Base-by-base conservation (phyloP, 2,329 filamentous ascomycete genomes). In the Sclerotinia sclerotiorum region DNA sequence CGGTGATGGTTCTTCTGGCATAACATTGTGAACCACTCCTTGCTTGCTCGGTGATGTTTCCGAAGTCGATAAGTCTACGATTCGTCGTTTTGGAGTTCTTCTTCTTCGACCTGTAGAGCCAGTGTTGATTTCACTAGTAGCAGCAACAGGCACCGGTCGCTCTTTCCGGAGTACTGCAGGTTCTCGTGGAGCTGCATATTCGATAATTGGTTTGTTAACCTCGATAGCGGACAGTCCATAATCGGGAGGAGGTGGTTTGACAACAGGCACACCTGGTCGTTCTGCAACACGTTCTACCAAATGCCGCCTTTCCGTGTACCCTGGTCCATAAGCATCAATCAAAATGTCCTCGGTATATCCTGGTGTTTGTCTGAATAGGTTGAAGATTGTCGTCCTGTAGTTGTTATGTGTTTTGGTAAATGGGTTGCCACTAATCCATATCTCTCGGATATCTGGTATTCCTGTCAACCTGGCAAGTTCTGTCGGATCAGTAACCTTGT, bases 361-460 rank as follows among this genome's bases (percentile, higher is more conserved):
- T 15, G 94, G 92, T 0, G 92, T 93, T 69, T 88, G 89, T 71
- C 95, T 88, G 83, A 99, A 99, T 2, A 98, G 84, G 75, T 98
- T 99, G 87, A 99, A 97, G 71, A 98, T 96, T 27, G 89, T 91
- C 72, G 97, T 84, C 61, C 95, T 88, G 77, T 97, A 97, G 74
- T 90, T 88, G 69, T 89, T 85, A 77, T 97, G 92, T 0, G 93
- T 94, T 74, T 91, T 92, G 55, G 90, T 91, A 75, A 98, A 97
- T 0, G 94, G 92, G 75, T 99, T 99, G 29, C 93, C 92, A 70
- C 91, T 87, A 21, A 99, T 90, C 85, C 94, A 99, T 44, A 99
- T 89, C 78, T 98, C 94, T 69, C 89, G 89, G 72, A 99, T 90
- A 65, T 97, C 92, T 35, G 95, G 94, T 64, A 97, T 93, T 65